Evolutionary conservation across 2,329 filamentous ascomycete genomes (phyloP).

Genomic region (Zarea fungicola): DNA sequence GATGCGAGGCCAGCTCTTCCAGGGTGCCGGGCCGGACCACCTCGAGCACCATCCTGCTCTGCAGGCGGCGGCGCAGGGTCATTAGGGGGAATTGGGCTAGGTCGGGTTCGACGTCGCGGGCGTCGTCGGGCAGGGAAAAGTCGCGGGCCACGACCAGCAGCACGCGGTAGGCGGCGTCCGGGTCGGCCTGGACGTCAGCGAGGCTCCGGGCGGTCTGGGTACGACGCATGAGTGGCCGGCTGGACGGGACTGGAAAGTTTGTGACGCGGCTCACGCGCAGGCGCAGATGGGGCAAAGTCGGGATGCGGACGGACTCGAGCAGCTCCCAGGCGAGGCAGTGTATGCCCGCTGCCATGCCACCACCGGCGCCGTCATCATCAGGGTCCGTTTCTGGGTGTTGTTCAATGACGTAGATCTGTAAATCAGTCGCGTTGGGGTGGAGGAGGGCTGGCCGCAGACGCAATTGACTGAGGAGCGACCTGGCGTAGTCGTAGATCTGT

Average conservation of each 20-base stretch:
- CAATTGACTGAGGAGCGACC: constrained; percentile 19
- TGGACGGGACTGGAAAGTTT: constrained; percentile 22
- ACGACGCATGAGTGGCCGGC: no score
- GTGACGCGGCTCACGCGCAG: constrained; percentile 22
- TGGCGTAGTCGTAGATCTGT: constrained; percentile 19
- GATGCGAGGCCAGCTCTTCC: constrained; percentile 21
- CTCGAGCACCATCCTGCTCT: constrained; percentile 21
- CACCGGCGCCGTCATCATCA: background rate
- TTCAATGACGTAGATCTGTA: constrained; percentile 23
- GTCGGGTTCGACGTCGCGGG: constrained; percentile 25
- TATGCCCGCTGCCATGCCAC: constrained; percentile 16
- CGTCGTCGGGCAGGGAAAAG: constrained; percentile 21
- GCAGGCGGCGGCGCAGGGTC: constrained; percentile 23
- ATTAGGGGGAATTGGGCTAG: constrained; percentile 26
- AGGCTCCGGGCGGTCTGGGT: constrained; percentile 17
- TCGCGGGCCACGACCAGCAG: constrained; percentile 25
- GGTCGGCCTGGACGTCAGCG: constrained; percentile 18
- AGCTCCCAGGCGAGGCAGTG: constrained; percentile 27
- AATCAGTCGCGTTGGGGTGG: constrained; percentile 13
- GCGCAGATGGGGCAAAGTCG: constrained; percentile 17
- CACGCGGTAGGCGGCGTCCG: constrained; percentile 18
- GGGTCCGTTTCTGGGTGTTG: constrained; percentile 16
- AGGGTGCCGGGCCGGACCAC: constrained; percentile 22
- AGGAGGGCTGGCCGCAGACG: constrained; percentile 14
- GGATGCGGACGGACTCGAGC: constrained; percentile 19